These are phyloP conservation scores for Prunus armeniaca DNA, from an alignment of 306 rosid species.

Conservation along the genomic window DNA sequence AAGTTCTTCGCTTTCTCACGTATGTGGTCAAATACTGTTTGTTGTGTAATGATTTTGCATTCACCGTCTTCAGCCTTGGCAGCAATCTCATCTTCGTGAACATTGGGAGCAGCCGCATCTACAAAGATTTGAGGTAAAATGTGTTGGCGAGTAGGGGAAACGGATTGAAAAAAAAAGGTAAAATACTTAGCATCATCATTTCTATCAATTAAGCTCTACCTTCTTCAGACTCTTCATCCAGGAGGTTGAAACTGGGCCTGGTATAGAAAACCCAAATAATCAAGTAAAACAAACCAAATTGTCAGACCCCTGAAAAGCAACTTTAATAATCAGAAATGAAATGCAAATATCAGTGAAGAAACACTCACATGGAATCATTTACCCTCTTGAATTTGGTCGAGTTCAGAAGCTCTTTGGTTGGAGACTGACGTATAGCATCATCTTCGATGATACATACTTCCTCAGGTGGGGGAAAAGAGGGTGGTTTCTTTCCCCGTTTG, in stretches of 20 bases:
- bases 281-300: background rate
- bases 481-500: constrained; percentile 40
- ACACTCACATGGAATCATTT: constrained; percentile 50
- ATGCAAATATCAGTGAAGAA: background rate
- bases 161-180: background rate
- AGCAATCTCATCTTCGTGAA: constrained; percentile 48
- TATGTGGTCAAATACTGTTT: constrained; percentile 86
- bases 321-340: constrained; percentile 2
- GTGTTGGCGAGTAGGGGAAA: constrained; percentile 20
- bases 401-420: constrained; percentile 36
- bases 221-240: constrained; percentile 58
- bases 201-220: constrained; percentile 38
- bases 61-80: constrained; percentile 47
- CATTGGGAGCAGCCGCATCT: constrained; percentile 43
- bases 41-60: constrained; percentile 54
- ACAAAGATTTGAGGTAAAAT: constrained; percentile 22
- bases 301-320: constrained; percentile 18
- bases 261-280: constrained; percentile 10
- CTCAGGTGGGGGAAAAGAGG: constrained; percentile 43
- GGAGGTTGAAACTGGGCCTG: constrained; percentile 87
- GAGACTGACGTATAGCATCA: constrained; percentile 37
- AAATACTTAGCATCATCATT: background rate
- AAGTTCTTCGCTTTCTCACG: constrained; percentile 82
- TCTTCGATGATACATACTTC: constrained; percentile 55
- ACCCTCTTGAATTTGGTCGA: constrained; percentile 28